A percentile compares a stretch with the other conserved stretches of the same genome.
Conservation (phyloP, 148 eudicot species). For the Oxyria digyna region DNA sequence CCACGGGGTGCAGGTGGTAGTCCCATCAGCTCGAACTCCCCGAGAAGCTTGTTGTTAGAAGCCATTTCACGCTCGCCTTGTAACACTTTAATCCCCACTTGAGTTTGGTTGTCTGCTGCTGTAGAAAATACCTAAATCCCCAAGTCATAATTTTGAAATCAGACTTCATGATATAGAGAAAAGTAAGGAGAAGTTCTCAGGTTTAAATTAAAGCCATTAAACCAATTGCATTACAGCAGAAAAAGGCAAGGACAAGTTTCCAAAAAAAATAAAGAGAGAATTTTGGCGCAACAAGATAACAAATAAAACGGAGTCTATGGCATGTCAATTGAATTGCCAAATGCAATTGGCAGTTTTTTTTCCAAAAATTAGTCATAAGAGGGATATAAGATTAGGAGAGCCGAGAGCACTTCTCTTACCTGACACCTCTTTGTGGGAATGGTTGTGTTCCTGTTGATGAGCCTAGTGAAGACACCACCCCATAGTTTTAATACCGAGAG, state of each 20-base stretch:
- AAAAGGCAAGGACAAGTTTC: background rate
- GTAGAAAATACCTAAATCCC: conserved; percentile 2
- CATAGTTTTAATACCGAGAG: no score
- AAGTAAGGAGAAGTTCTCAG: no score
- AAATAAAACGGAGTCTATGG: background rate
- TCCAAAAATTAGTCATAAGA: background rate
- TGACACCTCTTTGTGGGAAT: conserved; percentile 27
- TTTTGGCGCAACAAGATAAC: background rate
- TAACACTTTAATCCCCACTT: no score
- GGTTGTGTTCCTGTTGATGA: conserved; percentile 32
- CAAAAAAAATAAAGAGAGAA: background rate
- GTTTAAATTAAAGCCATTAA: background rate
- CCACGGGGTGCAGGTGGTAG: conserved; percentile 8
- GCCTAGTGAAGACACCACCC: conserved; percentile 27
- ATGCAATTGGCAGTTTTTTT: background rate
- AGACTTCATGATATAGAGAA: background rate
- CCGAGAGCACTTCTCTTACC: no score
- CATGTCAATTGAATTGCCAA: background rate
- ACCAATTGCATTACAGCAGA: background rate
- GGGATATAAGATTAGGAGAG: background rate
- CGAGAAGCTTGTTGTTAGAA: conserved; percentile 2
- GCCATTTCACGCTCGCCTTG: conserved; percentile 10
- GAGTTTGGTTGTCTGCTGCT: no score
- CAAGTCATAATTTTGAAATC: background rate
- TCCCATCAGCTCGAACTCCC: background rate